phyloP scores from a whole-genome alignment of 768 basidiomycete species.

The Suillus bovinus region DNA sequence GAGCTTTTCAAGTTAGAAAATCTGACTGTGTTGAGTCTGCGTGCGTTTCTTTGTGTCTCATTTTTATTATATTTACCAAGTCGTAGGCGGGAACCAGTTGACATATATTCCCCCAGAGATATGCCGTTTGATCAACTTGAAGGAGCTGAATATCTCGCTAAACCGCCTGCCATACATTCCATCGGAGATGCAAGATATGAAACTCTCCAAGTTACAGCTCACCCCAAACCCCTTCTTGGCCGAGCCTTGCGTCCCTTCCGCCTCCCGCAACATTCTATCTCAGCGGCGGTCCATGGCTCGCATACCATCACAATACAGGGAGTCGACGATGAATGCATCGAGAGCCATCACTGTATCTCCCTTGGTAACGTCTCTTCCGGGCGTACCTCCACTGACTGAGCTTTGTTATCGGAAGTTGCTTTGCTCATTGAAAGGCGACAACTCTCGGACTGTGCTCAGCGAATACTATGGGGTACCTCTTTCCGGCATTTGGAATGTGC shows the following conservation, averaged over 20 bases:
- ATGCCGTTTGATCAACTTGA: conserved; percentile 48
- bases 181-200: conserved; percentile 62
- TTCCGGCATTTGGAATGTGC: conserved; percentile 28
- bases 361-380: conserved; percentile 20
- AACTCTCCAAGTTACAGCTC: conserved; percentile 46
- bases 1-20: conserved; percentile 58
- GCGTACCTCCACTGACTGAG: conserved; percentile 36
- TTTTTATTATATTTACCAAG: background rate
- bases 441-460: conserved; percentile 18
- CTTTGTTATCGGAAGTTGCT: conserved; percentile 40
- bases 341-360: conserved; percentile 21
- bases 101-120: conserved; percentile 65
- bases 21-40: conserved; percentile 61
- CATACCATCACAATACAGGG: conserved; percentile 13
- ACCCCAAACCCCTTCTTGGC: conserved; percentile 62
- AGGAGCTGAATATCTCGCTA: conserved; percentile 59
- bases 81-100: conserved; percentile 57
- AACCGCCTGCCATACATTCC: conserved; percentile 64
- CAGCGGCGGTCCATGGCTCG: conserved; percentile 19
- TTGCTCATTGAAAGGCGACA: conserved; percentile 19
- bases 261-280: conserved; percentile 9
- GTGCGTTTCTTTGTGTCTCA: conserved; percentile 41
- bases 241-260: conserved; percentile 24
- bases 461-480: conserved; percentile 33
- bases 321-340: background rate